These are phyloP conservation scores for Meyerozyma elateridarum DNA, from an alignment of 1,139 yeast genomes.

Conservation along the genomic window DNA sequence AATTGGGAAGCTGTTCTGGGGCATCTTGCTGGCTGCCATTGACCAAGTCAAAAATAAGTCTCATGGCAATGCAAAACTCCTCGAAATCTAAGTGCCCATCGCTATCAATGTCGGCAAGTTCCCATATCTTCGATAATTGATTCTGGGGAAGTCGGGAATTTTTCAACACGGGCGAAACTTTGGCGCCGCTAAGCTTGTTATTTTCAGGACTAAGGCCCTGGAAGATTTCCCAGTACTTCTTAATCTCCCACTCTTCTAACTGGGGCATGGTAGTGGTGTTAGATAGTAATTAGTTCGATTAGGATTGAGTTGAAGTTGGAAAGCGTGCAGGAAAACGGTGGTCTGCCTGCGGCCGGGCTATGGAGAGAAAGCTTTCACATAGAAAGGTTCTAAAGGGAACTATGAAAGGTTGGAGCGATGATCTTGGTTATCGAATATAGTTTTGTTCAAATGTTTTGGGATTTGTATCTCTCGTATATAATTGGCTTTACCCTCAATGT, in stretches of 20 bases:
- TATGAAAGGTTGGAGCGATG: no score
- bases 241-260: conserved; percentile 89
- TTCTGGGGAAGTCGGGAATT: conserved; percentile 79
- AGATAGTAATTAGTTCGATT: no score
- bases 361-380: no score
- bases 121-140: conserved; percentile 82
- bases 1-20: conserved; percentile 74
- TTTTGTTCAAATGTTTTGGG: no score
- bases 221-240: conserved; percentile 96
- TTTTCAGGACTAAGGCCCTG: conserved; percentile 78
- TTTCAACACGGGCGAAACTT: conserved; percentile 80
- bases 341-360: no score
- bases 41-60: conserved; percentile 84
- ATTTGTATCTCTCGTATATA: no score
- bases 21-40: conserved; percentile 63
- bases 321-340: no score
- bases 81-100: conserved; percentile 93
- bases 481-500: no score
- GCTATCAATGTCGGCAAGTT: conserved; percentile 84
- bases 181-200: conserved; percentile 78
- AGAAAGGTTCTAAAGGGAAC: no score
- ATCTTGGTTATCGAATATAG: no score
- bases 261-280: conserved; percentile 42
- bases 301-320: no score
- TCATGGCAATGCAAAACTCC: conserved; percentile 96